Evolutionary conservation across 192 early-diverging fungal species (phyloP).

Genomic region (Coemansia reversa): DNA sequence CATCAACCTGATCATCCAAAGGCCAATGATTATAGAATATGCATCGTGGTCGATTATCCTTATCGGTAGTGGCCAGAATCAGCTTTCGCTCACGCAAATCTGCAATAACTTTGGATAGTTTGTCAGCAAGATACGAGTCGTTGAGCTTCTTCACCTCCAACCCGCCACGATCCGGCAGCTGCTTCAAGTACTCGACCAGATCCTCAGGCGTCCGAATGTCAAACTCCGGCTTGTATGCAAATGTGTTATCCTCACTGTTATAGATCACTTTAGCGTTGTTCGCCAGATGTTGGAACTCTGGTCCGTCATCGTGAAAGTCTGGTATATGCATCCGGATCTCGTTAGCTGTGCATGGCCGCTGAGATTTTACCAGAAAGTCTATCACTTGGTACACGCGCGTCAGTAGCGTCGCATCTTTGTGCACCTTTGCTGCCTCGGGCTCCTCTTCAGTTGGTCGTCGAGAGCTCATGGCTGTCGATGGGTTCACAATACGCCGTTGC

Average conservation of each 20-base stretch:
- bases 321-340: slow-evolving; percentile 60
- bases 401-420: slow-evolving; percentile 20
- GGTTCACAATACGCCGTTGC: slow-evolving; percentile 10
- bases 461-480: slow-evolving; percentile 3
- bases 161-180: slow-evolving; percentile 58
- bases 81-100: slow-evolving; percentile 49
- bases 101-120: slow-evolving; percentile 21
- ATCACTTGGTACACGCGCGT: slow-evolving; percentile 40
- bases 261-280: slow-evolving; percentile 67
- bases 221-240: slow-evolving; percentile 76
- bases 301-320: slow-evolving; percentile 57
- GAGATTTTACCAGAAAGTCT: slow-evolving; percentile 51
- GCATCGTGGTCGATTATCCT: slow-evolving; percentile 63
- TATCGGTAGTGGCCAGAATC: slow-evolving; percentile 65
- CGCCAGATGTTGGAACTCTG: slow-evolving; percentile 59
- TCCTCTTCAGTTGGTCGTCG: background rate
- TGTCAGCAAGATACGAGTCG: slow-evolving; percentile 66
- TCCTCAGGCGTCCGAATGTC: slow-evolving; percentile 72
- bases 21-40: slow-evolving; percentile 65
- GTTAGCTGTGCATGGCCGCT: slow-evolving; percentile 60
- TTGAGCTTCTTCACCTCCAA: slow-evolving; percentile 74
- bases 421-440: slow-evolving; percentile 7
- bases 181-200: slow-evolving; percentile 60
- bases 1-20: slow-evolving; percentile 20
- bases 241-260: slow-evolving; percentile 57